phyloP scores from a whole-genome alignment of 768 basidiomycete species.

The Auricularia sp. region DNA sequence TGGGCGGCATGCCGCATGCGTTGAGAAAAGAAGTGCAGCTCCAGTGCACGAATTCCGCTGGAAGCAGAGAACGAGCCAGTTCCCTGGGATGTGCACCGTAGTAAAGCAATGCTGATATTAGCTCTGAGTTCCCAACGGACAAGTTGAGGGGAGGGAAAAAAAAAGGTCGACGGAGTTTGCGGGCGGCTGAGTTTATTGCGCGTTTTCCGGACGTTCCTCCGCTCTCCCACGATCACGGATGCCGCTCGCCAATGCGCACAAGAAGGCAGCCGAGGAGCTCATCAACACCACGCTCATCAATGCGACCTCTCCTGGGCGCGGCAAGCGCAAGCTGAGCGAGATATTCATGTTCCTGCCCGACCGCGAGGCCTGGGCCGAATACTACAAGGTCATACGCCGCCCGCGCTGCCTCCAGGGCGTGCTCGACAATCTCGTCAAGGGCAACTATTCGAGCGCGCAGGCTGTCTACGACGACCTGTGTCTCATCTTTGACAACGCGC shows the following conservation, averaged over 20 bases:
- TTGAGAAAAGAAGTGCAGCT: too few species aligned
- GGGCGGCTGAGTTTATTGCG: too few species aligned
- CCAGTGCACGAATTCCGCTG: too few species aligned
- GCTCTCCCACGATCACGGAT: conserved; percentile 21
- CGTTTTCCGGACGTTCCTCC: neutral
- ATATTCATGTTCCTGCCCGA: conserved; percentile 77
- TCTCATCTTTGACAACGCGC: conserved; percentile 87
- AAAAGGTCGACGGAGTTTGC: too few species aligned
- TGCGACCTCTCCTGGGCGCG: conserved; percentile 32
- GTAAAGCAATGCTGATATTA: too few species aligned
- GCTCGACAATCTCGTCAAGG: conserved; percentile 53
- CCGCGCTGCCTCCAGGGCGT: conserved; percentile 77
- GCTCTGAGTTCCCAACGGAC: too few species aligned
- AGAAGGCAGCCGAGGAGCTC: conserved; percentile 49
- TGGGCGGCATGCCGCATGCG: too few species aligned
- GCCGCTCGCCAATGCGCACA: conserved; percentile 47
- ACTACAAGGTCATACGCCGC: conserved; percentile 62
- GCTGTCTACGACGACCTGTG: conserved; percentile 75
- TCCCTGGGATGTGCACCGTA: too few species aligned
- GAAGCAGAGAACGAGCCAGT: too few species aligned
- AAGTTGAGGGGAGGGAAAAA: too few species aligned
- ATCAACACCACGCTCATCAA: conserved; percentile 33
- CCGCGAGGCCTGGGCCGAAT: conserved; percentile 57
- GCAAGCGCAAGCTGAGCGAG: conserved; percentile 53
- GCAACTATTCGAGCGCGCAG: conserved; percentile 58